Evolutionary conservation across 208 protist genomes (phyloP), one percentile per base, ranked within the genome.

Genomic region (Acanthamoeba culbertsoni): DNA sequence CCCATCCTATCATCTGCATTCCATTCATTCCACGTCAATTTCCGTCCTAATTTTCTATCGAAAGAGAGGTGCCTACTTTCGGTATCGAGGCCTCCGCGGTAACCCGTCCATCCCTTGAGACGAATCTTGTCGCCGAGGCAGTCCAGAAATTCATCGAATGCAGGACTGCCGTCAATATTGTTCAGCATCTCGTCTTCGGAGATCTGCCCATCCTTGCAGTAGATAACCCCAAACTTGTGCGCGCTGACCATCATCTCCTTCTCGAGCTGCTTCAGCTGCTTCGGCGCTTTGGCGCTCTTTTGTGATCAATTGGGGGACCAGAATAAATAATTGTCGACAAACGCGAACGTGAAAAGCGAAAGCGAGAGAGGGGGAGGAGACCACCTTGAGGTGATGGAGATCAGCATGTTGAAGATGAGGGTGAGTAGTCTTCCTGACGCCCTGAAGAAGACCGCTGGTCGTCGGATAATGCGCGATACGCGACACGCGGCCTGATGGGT

Each of bases 141-240:
- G 12, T 33, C 57, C 12, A 91, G 46, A 40, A 91, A 91, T 35
- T 91, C 84, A 7, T 91, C 84, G 46, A 91, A 91, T 0, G 48
- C 84, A 2, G 48, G 55, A 71, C 84, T 91, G n/a, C 55, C 57
- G 42, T 91, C 84, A n/a, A 45, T 55, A 28, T 91, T 91, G 28
- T 63, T 73, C 37, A 91, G 57, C 84, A 91, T 91, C 28, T 91
- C 84, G 43, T 91, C 84, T 45, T 91, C 84, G 18, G 55, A 73
- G 84, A 91, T 91, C 37, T 91, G 84, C 6, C 84, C 84, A 12
- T 91, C 55, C 57, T 91, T 91, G 53, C 84, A 91, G 37, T 91
- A 91, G 43, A 91, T 63, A 40, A 91, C 55, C 20, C 84, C 84
- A 65, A 91, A 91, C 42, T 91, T 91, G 59, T 91, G 59, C 14